These are phyloP conservation scores for Nicotiana tomentosiformis DNA, from an alignment of 257 asterid species.

Conservation along the genomic window DNA sequence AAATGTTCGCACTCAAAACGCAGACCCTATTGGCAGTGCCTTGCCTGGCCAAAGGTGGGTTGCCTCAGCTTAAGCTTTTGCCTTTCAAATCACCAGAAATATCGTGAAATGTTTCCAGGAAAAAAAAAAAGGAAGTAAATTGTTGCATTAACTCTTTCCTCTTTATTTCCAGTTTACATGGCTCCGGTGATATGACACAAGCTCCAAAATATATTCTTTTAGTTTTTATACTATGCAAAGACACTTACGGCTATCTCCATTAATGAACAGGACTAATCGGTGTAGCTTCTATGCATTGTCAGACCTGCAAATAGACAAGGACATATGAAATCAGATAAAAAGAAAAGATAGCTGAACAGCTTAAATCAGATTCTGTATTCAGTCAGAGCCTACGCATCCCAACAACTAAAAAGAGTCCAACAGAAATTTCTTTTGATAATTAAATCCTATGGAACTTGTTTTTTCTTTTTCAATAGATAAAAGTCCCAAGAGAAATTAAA, in stretches of 20 bases:
- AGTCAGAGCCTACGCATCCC: background rate
- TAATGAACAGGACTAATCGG: constrained; percentile 14
- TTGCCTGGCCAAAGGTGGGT: background rate
- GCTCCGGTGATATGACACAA: background rate
- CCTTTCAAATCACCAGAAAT: background rate
- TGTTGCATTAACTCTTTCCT: background rate
- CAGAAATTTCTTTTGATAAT: background rate
- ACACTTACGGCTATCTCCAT: constrained; percentile 58
- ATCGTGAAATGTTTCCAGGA: background rate
- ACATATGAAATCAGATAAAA: background rate
- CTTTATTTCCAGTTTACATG: background rate
- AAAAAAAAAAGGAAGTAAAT: background rate
- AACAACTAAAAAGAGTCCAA: background rate
- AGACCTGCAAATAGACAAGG: constrained; percentile 28
- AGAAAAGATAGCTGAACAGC: background rate
- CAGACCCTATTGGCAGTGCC: background rate
- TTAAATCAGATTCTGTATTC: background rate
- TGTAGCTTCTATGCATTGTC: constrained; percentile 19
- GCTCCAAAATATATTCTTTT: background rate
- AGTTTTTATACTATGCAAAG: constrained; percentile 7
- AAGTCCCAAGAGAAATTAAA: background rate
- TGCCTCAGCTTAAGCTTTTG: background rate
- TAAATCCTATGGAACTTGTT: background rate
- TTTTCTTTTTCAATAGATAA: background rate
- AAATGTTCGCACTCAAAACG: background rate